These are phyloP conservation scores for Scheffersomyces cryptocercus DNA, from an alignment of 1,139 yeast species.

Conservation along the genomic window DNA sequence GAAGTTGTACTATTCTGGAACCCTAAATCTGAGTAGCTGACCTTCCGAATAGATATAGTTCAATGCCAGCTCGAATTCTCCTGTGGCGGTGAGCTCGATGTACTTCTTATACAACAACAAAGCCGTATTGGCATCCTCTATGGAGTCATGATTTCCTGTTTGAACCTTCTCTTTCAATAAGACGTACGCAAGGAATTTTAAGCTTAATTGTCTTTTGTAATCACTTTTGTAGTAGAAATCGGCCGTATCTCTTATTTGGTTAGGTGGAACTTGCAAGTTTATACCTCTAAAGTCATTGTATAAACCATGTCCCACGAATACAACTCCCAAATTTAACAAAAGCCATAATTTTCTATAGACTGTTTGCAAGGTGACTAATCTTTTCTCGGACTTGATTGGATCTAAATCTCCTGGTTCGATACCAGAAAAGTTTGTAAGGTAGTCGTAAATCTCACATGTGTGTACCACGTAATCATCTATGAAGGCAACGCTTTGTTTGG, in stretches of 20 bases:
- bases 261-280: conserved; percentile 81
- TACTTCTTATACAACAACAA: conserved; percentile 74
- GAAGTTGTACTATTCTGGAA: conserved; percentile 26
- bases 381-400: conserved; percentile 62
- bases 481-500: conserved; percentile 71
- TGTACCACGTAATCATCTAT: conserved; percentile 92
- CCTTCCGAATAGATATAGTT: conserved; percentile 79
- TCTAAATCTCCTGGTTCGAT: conserved; percentile 90
- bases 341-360: conserved; percentile 91
- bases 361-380: conserved; percentile 77
- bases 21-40: conserved; percentile 42
- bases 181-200: conserved; percentile 84
- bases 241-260: conserved; percentile 88
- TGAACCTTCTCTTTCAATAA: conserved; percentile 78
- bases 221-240: conserved; percentile 73
- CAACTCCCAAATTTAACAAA: conserved; percentile 81
- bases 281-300: conserved; percentile 90
- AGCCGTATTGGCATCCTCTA: conserved; percentile 93
- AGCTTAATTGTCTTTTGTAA: conserved; percentile 74
- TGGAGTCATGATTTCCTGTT: conserved; percentile 92
- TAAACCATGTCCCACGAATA: conserved; percentile 94
- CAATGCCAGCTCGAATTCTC: conserved; percentile 61
- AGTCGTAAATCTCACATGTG: conserved; percentile 71
- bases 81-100: conserved; percentile 56
- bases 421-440: conserved; percentile 88